Evolutionary conservation across 352 stramenopile genomes (phyloP), one percentile per base, ranked within the genome.

Genomic region (Proteromonas lacertae): DNA sequence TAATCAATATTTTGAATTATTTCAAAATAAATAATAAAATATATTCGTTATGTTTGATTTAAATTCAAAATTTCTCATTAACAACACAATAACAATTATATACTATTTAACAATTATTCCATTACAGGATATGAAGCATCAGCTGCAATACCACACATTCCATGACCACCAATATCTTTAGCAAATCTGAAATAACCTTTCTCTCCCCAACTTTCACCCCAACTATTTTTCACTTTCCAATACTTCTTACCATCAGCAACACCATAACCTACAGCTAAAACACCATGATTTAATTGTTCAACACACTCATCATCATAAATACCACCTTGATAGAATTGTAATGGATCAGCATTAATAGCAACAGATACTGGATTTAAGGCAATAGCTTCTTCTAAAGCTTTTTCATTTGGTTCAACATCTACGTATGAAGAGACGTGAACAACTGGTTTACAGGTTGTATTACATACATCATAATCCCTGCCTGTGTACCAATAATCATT

Each of bases 291-390:
- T 34, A 92, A 63, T 34, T 72, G 57, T 10, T 65, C 61, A 37
- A 76, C 79, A 32, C 57, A 78, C 10, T 46, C 50, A 44, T 54
- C 52, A 32, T 39, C 49, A 31, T 78, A 58, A 20, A 93, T 72
- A 26, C 79, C 79, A 13, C 49, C 60, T 41, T 64, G 73, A 62
- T 93, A 93, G 28, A 90, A 86, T 59, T 91, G 76, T 47, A 93
- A 91, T 9, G 60, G 59, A 44, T 80, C 59, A 9, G 76, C 80
- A 45, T 92, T 66, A 33, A 93, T 87, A 8, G 75, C 77, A 19
- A 91, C 62, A 12, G 64, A 69, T 12, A 92, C 74, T 8, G 80
- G 80, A 44, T 80, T 64, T 46, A 81, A 56, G 13, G 72, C 60
- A 10, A 92, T 51, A 0, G 80, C 79, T 2, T 61, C 54, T 39